Percentiles rank a stretch among this genome's conserved stretches.
Conservation (phyloP, 768 basidiomycete species). For the Suillus brevipes region DNA sequence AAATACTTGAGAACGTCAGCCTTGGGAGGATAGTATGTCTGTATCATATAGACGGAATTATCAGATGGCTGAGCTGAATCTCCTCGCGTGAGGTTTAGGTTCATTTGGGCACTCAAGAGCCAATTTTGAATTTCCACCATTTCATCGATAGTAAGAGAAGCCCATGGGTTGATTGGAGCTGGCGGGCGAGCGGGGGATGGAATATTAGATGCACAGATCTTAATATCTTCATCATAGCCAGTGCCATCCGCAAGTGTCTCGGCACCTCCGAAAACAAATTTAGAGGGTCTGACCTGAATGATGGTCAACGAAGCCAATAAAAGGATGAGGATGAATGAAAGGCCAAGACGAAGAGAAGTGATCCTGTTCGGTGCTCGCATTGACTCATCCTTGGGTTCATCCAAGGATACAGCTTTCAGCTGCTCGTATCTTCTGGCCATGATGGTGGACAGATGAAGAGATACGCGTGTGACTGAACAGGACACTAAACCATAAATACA, state of each 20-base stretch:
- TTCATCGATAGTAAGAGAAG: slow-evolving; percentile 47
- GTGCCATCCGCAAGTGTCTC: background rate
- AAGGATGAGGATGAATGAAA: slow-evolving; percentile 17
- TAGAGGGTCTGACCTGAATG: slow-evolving; percentile 6
- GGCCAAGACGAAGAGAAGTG: slow-evolving; percentile 16
- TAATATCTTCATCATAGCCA: slow-evolving; percentile 16
- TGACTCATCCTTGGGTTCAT: background rate
- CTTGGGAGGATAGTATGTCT: slow-evolving; percentile 51
- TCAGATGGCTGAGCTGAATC: slow-evolving; percentile 39
- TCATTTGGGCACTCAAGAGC: slow-evolving; percentile 41
- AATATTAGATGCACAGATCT: slow-evolving; percentile 36
- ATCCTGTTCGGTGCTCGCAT: background rate
- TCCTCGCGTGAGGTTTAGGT: slow-evolving; percentile 49
- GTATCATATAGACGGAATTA: slow-evolving; percentile 53
- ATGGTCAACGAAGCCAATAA: slow-evolving; percentile 13
- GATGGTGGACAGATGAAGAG: slow-evolving; percentile 5
- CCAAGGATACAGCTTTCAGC: slow-evolving; percentile 12
- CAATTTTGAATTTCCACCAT: slow-evolving; percentile 45
- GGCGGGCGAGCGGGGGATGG: slow-evolving; percentile 40
- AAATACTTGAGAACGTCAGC: slow-evolving; percentile 47
- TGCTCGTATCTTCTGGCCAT: slow-evolving; percentile 24
- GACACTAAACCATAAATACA: background rate
- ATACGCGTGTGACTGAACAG: background rate
- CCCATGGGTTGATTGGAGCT: slow-evolving; percentile 51
- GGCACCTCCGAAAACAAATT: background rate